Conservation (phyloP, 2,329 filamentous ascomycete genomes). For the Xylaria sp. region DNA sequence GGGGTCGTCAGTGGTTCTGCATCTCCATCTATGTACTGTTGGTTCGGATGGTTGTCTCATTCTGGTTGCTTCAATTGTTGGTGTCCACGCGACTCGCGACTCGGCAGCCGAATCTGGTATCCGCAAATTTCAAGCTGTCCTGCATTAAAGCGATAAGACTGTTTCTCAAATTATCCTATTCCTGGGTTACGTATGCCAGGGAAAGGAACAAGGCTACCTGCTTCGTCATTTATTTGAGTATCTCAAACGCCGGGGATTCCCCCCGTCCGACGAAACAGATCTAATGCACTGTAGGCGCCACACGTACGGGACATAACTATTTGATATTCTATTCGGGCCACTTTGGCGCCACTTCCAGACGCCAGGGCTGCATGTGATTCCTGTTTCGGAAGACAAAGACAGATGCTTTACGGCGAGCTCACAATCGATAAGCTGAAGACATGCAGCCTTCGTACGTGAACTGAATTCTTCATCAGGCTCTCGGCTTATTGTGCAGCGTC, state of each 20-base stretch:
- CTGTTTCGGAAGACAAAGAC: slow-evolving; percentile 13
- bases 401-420: slow-evolving; percentile 4
- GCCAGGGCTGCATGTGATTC: slow-evolving; percentile 18
- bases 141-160: neutral
- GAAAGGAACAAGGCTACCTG: slow-evolving; percentile 11
- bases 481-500: neutral
- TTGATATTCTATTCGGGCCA: slow-evolving; percentile 19
- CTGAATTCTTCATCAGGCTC: neutral
- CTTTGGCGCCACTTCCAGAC: slow-evolving; percentile 3
- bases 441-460: slow-evolving; percentile 1
- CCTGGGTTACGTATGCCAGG: neutral
- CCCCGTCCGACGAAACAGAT: slow-evolving; percentile 1
- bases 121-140: neutral
- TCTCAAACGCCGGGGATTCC: slow-evolving; percentile 10
- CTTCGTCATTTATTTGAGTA: slow-evolving; percentile 27
- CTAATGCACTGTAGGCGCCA: slow-evolving; percentile 12
- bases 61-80: slow-evolving; percentile 10
- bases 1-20: slow-evolving; percentile 53
- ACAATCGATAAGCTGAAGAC: slow-evolving; percentile 9
- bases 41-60: slow-evolving; percentile 48
- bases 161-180: neutral
- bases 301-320: slow-evolving; percentile 9
- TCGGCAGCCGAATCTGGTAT: neutral
- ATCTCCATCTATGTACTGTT: slow-evolving; percentile 47
- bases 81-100: neutral